A percentile compares a stretch with the other conserved stretches of the same genome.
phyloP scores from a whole-genome alignment of 164 flowering plant genomes.

The Berberis thunbergii region DNA sequence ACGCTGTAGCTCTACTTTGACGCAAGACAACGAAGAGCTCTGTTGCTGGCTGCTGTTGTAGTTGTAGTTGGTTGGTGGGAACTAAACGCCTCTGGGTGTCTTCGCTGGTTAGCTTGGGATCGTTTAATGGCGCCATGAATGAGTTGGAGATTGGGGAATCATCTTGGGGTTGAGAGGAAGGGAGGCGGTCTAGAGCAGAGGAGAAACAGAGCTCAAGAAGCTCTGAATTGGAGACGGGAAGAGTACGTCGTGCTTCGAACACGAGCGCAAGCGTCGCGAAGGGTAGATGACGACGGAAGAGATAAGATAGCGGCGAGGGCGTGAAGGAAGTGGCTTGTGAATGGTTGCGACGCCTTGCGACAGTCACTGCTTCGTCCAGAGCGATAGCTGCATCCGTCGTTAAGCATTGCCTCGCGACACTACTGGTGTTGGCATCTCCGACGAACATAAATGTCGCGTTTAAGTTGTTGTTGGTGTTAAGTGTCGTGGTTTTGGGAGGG shows the following conservation, averaged over 20 bases:
- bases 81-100: conserved; percentile 56
- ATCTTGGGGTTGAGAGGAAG: conserved; percentile 19
- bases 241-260: conserved; percentile 39
- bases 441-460: no score
- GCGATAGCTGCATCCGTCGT: conserved; percentile 62
- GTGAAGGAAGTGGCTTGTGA: conserved; percentile 80
- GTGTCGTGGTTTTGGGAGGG: no score
- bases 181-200: conserved; percentile 68
- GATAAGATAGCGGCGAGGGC: conserved; percentile 17
- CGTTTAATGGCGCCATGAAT: conserved; percentile 81
- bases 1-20: conserved; percentile 68
- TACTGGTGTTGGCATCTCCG: conserved; percentile 78
- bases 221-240: conserved; percentile 57
- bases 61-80: conserved; percentile 36
- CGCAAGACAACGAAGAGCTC: conserved; percentile 18
- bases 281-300: conserved; percentile 52
- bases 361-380: conserved; percentile 63
- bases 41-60: conserved; percentile 21
- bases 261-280: conserved; percentile 63
- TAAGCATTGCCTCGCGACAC: conserved; percentile 61
- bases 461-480: no score
- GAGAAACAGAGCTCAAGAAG: conserved; percentile 67
- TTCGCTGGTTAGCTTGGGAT: conserved; percentile 71
- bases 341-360: conserved; percentile 65
- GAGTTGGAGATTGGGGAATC: conserved; percentile 51